Conservation (phyloP, 331 rosid genomes). For the Arachis monticola region DNA sequence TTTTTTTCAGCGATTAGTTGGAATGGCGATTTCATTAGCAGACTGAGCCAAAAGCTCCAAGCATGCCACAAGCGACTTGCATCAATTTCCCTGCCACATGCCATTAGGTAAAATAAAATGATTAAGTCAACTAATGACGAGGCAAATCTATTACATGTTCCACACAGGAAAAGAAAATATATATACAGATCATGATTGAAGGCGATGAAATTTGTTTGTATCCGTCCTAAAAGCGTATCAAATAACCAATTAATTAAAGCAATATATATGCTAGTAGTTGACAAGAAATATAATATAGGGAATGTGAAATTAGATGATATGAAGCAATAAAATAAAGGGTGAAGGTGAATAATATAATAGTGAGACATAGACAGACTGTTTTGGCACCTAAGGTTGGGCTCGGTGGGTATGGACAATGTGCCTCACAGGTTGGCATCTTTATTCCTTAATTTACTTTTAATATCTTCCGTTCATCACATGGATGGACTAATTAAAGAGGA, state of each 20-base stretch:
- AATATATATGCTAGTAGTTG: conserved; percentile 40
- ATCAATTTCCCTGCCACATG: conserved; percentile 78
- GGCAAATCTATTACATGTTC: conserved; percentile 9
- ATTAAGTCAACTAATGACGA: conserved; percentile 53
- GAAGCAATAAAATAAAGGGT: conserved; percentile 31
- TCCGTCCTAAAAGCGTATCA: background rate
- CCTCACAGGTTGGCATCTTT: conserved; percentile 60
- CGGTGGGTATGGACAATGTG: conserved; percentile 39
- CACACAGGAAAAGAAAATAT: conserved; percentile 21
- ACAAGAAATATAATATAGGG: conserved; percentile 37
- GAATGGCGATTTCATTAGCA: conserved; percentile 60
- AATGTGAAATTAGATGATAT: conserved; percentile 3
- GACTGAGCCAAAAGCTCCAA: conserved; percentile 76
- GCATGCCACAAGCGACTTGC: conserved; percentile 81
- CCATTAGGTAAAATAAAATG: conserved; percentile 34
- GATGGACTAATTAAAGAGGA: conserved; percentile 37
- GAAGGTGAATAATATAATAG: conserved; percentile 9
- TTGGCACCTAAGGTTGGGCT: conserved; percentile 37
- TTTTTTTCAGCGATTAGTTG: conserved; percentile 49
- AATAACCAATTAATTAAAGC: conserved; percentile 9
- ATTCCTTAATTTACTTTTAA: conserved; percentile 21
- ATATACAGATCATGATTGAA: conserved; percentile 24
- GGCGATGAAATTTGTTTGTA: conserved; percentile 21
- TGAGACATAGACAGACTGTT: conserved; percentile 38
- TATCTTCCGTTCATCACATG: conserved; percentile 42